Evolutionary conservation across 306 rosid species (phyloP).

Genomic region (Hippophae gyantsensis): DNA sequence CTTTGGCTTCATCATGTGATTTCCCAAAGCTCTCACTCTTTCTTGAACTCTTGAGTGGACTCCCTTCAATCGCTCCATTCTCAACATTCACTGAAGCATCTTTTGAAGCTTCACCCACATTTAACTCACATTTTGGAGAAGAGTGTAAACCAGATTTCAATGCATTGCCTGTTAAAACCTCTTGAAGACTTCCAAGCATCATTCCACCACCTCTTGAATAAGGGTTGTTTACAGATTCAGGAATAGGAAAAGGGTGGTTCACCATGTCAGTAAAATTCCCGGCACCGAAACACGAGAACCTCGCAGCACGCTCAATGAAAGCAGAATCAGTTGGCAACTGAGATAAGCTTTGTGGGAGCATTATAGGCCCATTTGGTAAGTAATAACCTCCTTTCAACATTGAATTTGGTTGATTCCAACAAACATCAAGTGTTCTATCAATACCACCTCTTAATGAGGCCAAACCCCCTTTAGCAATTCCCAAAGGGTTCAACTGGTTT

Average conservation of each 20-base stretch:
- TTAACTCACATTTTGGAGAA: constrained; percentile 37
- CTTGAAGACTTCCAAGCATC: constrained; percentile 35
- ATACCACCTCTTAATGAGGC: constrained; percentile 38
- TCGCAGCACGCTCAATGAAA: constrained; percentile 82
- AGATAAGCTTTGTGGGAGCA: constrained; percentile 54
- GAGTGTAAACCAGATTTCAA: constrained; percentile 36
- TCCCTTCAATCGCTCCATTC: constrained; percentile 37
- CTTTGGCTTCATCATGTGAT: constrained; percentile 61
- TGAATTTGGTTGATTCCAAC: constrained; percentile 48
- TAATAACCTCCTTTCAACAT: constrained; percentile 44
- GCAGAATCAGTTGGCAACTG: constrained; percentile 86
- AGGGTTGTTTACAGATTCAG: constrained; percentile 36
- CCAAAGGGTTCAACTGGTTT: constrained; percentile 31
- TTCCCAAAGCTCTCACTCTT: constrained; percentile 34
- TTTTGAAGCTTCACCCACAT: constrained; percentile 40
- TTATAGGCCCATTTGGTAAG: constrained; percentile 45
- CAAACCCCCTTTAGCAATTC: constrained; percentile 42
- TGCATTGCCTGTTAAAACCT: constrained; percentile 36
- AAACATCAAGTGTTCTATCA: constrained; percentile 51
- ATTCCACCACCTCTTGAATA: constrained; percentile 32
- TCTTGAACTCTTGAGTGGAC: constrained; percentile 45
- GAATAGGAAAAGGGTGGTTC: constrained; percentile 47
- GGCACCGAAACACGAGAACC: constrained; percentile 69
- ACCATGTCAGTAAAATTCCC: constrained; percentile 50
- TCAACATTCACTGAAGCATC: constrained; percentile 40